Evolutionary conservation across 1,284 basidiomycete species (phyloP).

Genomic region (Earliella scabrosa): DNA sequence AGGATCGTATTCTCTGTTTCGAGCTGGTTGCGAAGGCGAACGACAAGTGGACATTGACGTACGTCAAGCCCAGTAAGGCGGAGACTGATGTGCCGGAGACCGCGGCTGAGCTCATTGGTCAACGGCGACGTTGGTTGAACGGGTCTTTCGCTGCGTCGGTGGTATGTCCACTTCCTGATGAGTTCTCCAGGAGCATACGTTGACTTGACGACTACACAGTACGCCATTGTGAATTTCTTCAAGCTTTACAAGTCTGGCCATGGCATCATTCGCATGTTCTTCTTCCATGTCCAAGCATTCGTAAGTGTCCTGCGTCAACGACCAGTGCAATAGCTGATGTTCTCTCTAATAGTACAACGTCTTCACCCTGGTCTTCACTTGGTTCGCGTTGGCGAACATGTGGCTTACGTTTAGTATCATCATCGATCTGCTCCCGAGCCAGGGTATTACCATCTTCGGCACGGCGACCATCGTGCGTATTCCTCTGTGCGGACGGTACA

Average conservation of each 20-base stretch:
- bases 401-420: conserved; percentile 98
- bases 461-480: conserved; percentile 61
- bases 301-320: conserved; percentile 47
- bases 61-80: conserved; percentile 95
- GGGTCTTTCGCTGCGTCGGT: conserved; percentile 97
- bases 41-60: conserved; percentile 89
- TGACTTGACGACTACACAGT: conserved; percentile 47
- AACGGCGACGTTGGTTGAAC: conserved; percentile 95
- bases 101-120: conserved; percentile 91
- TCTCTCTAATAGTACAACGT: conserved; percentile 66
- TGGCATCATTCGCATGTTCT: conserved; percentile 88
- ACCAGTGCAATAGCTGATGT: conserved; percentile 1
- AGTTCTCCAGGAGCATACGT: background rate
- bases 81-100: conserved; percentile 94
- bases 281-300: conserved; percentile 92
- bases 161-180: conserved; percentile 47
- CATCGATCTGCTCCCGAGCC: conserved; percentile 82
- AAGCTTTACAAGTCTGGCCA: conserved; percentile 87
- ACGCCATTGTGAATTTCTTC: conserved; percentile 95
- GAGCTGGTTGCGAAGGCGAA: conserved; percentile 92
- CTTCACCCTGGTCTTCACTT: conserved; percentile 83
- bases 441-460: conserved; percentile 73
- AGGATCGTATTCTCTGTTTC: conserved; percentile 96
- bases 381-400: conserved; percentile 92
- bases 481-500: background rate